Percentiles rank a stretch among this genome's conserved stretches.
Conservation (phyloP, 345 rosid genomes). For the Reutealis trisperma region DNA sequence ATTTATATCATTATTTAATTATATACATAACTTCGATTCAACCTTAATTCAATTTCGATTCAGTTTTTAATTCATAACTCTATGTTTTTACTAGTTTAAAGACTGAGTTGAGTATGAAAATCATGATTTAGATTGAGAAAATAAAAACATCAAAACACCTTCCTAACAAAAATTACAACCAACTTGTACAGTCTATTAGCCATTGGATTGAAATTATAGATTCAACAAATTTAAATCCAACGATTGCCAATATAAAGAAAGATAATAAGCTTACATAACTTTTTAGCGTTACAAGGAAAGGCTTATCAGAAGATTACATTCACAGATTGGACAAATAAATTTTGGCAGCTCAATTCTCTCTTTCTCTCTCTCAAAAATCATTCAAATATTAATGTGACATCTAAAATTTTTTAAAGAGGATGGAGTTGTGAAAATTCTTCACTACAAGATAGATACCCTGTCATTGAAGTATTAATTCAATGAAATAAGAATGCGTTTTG, state of each 20-base stretch:
- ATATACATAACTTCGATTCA: too few species aligned
- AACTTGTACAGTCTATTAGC: not conserved
- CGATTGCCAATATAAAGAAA: not conserved
- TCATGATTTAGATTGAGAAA: conserved; percentile 1
- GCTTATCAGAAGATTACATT: not conserved
- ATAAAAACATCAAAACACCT: not conserved
- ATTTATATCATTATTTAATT: too few species aligned
- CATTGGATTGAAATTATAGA: not conserved
- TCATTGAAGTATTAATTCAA: too few species aligned
- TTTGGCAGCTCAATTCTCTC: not conserved
- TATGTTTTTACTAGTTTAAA: too few species aligned
- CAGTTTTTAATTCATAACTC: too few species aligned
- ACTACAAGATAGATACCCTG: too few species aligned
- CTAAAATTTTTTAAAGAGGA: too few species aligned
- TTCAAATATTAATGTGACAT: too few species aligned
- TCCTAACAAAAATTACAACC: not conserved
- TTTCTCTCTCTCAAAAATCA: not conserved
- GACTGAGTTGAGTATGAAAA: too few species aligned
- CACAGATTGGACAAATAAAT: conserved; percentile 9
- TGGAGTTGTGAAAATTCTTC: too few species aligned
- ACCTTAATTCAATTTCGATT: too few species aligned
- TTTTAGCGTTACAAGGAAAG: not conserved
- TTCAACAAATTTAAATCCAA: conserved; percentile 10
- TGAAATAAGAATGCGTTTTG: too few species aligned
- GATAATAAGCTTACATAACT: not conserved